These are phyloP conservation scores for Geotrichum histeridarum DNA, from an alignment of 1,139 yeast species.

Conservation along the genomic window DNA sequence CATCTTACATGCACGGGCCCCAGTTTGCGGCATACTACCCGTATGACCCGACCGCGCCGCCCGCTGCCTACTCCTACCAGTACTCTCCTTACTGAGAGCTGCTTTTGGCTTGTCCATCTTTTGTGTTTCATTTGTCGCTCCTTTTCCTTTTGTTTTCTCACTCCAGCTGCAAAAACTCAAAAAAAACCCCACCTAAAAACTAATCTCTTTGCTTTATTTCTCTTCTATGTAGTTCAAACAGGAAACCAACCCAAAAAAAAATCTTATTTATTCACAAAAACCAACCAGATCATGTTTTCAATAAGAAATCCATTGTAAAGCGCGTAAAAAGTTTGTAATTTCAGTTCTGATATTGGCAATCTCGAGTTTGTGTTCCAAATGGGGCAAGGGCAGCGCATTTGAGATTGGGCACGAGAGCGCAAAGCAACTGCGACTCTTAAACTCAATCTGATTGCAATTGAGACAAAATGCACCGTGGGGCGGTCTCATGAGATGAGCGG, in stretches of 20 bases:
- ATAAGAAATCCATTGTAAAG: no score
- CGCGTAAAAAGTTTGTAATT: no score
- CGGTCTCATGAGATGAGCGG: no score
- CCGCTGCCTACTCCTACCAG: constrained; percentile 10
- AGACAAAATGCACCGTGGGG: no score
- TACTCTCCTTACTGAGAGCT: constrained; percentile 5
- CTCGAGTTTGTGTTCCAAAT: no score
- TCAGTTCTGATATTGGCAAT: no score
- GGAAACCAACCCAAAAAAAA: background rate
- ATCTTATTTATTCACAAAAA: no score
- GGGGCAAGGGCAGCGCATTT: no score
- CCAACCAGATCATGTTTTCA: no score
- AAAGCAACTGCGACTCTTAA: no score
- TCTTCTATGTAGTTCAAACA: background rate
- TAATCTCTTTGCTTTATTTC: background rate
- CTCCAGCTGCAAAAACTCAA: background rate
- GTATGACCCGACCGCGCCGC: constrained; percentile 5
- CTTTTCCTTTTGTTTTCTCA: background rate
- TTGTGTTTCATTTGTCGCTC: background rate
- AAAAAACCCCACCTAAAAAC: background rate
- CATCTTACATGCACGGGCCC: constrained; percentile 10
- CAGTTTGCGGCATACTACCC: constrained; percentile 9
- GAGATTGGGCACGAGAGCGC: no score
- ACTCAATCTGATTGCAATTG: no score
- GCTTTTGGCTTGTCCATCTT: background rate